Evolutionary conservation across 2,329 filamentous ascomycete genomes (phyloP), one percentile per base, ranked within the genome.

Genomic region (Xylariaceae sp.): DNA sequence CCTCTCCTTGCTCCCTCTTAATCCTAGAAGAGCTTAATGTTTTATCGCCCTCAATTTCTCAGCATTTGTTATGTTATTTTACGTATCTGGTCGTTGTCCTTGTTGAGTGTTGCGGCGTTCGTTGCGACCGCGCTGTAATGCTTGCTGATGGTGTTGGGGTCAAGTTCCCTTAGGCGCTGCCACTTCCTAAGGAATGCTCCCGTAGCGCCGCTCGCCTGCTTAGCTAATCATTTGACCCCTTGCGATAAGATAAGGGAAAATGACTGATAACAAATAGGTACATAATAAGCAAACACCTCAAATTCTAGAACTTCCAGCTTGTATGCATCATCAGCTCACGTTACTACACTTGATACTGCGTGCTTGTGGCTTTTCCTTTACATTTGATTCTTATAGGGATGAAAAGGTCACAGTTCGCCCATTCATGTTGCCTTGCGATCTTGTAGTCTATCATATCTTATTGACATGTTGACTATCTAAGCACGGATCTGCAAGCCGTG

Each of bases 91-190:
- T 53, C 53, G 52, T 36, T 49, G 35, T 51, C 33, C 10, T 35
- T 40, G 45, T 27, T 41, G 35, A 7, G 51, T 39, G 45, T 50
- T 27, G 49, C 32, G 39, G 41, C 15, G 20, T 37, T 39, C 36
- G 45, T 50, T 47, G 50, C 40, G 24, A 46, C 18, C 42, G 46
- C 26, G 43, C 39, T 51, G 57, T 36, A 27, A 33, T 44, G 46
- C 47, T 49, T 40, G 36, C 42, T 57, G 44, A 50, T 57, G 55
- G 53, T 61, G 64, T 63, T 66, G 65, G 60, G 60, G 62, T 60
- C 53, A 64, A 64, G 61, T 63, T 66, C 44, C 50, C 56, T 46
- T 55, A 54, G 55, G 53, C 54, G 41, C 50, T 46, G 44, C 41
- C 36, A 51, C 48, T 59, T 57, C 48, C 51, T 47, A 52, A 53